Base-by-base conservation (phyloP, 1,284 basidiomycete species). In the Retiboletus flavoniger region DNA sequence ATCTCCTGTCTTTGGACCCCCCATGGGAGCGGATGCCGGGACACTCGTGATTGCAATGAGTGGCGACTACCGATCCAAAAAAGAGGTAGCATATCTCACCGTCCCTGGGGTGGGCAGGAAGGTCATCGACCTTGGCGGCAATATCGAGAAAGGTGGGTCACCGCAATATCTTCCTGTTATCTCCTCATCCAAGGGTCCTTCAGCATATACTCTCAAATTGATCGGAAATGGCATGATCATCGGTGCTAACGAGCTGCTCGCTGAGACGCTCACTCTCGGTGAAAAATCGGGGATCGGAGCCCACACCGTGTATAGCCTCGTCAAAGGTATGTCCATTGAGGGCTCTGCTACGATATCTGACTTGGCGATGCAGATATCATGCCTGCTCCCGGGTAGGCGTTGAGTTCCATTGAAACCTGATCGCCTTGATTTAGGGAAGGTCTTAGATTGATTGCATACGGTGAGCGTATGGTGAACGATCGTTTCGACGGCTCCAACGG, bases 1-100 rank as follows among this genome's bases (percentile, higher is more conserved):
- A 31, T 84, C 83, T 35, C 93, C 93, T 4, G 87, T 94, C 9
- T 92, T 95, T 59, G 93, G 92, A 11, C 78, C 85, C 7, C 83
- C 88, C 31, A 68, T 75, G 13, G 82, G 79, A 19, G 93, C 93
- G 0, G 83, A 86, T 29, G 78, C 76, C 13, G 87, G 84, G 2
- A 78, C 85, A 53, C 81, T 96, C 16, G 68, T 95, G 41, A 78
- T 93, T 51, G 81, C 87, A 47, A 87, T 95, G 76, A 85, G 87
- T 3, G 94, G 93, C 8, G 88, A 93, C 67, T 89, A 92, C 68
- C 83, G 84, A 54, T 86, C 86, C 44, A 95, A 94, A 77, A 91
- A 92, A 69, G 83, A 89, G 64, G 81, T 87, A 3, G 85, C 87
- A 2, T 83, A 91, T 65, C 76, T 89, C 38, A 75, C 89, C 35